A percentile compares a stretch with the other conserved stretches of the same genome.
Conservation (phyloP, 768 basidiomycete species). For the Lentinula boryana region DNA sequence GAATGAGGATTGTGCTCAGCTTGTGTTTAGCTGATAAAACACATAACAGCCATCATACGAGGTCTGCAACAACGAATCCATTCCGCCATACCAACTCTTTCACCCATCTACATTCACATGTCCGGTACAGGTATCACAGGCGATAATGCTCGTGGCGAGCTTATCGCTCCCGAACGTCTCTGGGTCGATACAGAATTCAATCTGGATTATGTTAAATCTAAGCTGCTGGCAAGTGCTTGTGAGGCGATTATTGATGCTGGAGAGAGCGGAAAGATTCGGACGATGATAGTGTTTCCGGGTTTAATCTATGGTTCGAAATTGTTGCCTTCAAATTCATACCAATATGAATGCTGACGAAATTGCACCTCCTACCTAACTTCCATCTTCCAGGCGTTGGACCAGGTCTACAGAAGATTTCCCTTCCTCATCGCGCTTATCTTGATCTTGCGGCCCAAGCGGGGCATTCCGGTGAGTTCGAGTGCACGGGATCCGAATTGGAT, state of each 20-base stretch:
- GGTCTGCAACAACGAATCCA: not conserved
- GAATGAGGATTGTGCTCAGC: not conserved
- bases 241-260: constrained; percentile 32
- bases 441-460: constrained; percentile 24
- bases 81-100: constrained; percentile 4
- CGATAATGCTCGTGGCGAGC: constrained; percentile 34
- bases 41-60: not conserved
- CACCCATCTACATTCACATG: constrained; percentile 38
- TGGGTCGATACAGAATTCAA: constrained; percentile 33
- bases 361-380: not conserved
- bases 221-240: constrained; percentile 17
- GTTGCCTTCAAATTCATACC: not conserved
- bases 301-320: constrained; percentile 26
- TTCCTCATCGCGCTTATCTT: constrained; percentile 30
- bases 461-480: constrained; percentile 20
- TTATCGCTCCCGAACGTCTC: constrained; percentile 19
- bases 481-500: not conserved
- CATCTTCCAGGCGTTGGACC: constrained; percentile 26
- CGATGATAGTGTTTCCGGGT: constrained; percentile 34
- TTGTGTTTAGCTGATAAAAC: not conserved
- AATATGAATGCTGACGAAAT: not conserved
- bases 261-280: constrained; percentile 33
- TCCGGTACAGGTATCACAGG: constrained; percentile 34
- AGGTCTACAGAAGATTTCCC: constrained; percentile 33
- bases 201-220: constrained; percentile 18